Base-by-base conservation (phyloP, 345 rosid genomes). In the Mangifera indica region DNA sequence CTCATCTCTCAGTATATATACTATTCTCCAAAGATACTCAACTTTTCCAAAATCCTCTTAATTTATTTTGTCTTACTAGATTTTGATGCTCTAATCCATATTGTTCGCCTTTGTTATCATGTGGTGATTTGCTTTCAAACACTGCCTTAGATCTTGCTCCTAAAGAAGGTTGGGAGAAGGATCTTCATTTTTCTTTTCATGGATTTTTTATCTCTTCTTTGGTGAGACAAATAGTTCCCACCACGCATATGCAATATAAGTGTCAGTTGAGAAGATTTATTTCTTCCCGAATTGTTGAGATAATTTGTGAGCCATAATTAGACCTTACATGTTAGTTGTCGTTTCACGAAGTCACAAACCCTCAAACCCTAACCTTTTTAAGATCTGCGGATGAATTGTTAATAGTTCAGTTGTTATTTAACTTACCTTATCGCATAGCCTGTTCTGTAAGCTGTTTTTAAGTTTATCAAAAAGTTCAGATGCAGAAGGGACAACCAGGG, bases 11-110 rank as follows among this genome's bases (percentile, higher is more conserved):
- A 13, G 10, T 26, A 21, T 10, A 44, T 22, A 20, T 56, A 10
- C 44, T 40, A 37, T 71, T 26, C 49, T 24, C 21, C 59, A 26
- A 15, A 10, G 25, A 44, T 54, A 42, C 57, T 25, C 26, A 12
- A 26, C 24, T 44, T 49, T 20, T 48, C 21, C 18, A 48, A 25
- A 7, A 66, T 22, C 22, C 49, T 40, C 52, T 17, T 63, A 21
- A 63, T 51, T 67, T 46, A 13, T 22, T 60, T 12, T 53, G 34
- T 66, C 63, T 67, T 53, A 7, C 48, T 58, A 22, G 63, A 21
- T 3, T 64, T 74, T 1, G 57, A 40, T 62, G 45, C 45, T 10
- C 9, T n/a, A 37, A 6, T 37, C 42, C 7, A 32, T 4, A 21
- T 24, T 20, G 26, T 65, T 69, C 34, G 7, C 5, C 32, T 3